These are phyloP conservation scores for Beauveria bassiana DNA, from an alignment of 2,329 filamentous ascomycete genomes.

Conservation along the genomic window DNA sequence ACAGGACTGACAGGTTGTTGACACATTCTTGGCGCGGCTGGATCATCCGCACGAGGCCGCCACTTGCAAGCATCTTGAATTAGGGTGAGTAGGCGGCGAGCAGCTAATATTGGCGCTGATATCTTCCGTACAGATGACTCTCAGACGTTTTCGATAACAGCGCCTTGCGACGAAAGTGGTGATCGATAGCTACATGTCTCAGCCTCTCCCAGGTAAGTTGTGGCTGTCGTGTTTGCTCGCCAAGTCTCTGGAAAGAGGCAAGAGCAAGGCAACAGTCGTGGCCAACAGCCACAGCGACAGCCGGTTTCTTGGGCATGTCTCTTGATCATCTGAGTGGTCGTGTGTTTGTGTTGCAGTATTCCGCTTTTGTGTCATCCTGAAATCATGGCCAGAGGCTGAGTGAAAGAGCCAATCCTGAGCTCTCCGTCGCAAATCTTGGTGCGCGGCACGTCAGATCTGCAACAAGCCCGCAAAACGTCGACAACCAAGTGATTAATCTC, in stretches of 20 bases:
- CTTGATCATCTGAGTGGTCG: not conserved
- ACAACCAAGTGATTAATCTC: not conserved
- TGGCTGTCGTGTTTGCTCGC: not conserved
- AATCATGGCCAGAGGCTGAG: not conserved
- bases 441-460: slow-evolving; percentile 3
- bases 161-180: not conserved
- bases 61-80: slow-evolving; percentile 5
- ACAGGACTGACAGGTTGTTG: slow-evolving; percentile 3
- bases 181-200: not conserved
- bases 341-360: too few relatives aligned
- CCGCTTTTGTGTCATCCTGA: not conserved
- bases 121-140: not conserved
- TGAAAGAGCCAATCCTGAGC: too few relatives aligned
- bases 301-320: not conserved
- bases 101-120: not conserved
- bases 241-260: not conserved
- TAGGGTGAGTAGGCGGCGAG: not conserved
- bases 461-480: not conserved
- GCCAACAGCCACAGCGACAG: not conserved
- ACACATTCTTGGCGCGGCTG: slow-evolving; percentile 6
- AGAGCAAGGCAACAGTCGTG: not conserved
- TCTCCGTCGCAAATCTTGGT: slow-evolving; percentile 4
- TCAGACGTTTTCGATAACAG: not conserved
- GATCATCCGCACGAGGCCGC: not conserved
- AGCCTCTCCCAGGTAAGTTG: not conserved